Conservation (phyloP, 768 basidiomycete species). For the Lactarius hatsudake region DNA sequence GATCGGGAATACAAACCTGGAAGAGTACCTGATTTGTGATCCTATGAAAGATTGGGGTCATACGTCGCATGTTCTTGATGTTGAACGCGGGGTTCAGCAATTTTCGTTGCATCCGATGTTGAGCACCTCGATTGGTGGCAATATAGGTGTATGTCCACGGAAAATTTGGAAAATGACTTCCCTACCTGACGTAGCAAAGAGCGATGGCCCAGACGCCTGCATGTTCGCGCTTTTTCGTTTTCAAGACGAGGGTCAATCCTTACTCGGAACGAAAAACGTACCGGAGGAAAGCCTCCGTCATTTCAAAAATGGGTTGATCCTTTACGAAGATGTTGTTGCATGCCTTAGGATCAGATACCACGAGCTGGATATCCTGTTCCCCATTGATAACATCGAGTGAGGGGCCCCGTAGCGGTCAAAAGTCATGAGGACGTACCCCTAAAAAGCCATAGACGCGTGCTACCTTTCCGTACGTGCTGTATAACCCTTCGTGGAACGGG, state of each 20-base stretch:
- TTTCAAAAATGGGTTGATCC: not conserved
- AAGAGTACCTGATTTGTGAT: conserved; percentile 21
- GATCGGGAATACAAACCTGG: not conserved
- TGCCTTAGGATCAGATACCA: not conserved
- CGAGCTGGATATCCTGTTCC: not conserved
- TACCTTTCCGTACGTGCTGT: not conserved
- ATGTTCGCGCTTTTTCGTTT: not conserved
- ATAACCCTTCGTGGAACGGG: not conserved
- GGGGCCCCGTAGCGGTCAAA: not conserved
- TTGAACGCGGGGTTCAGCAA: conserved; percentile 26
- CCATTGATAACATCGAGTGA: not conserved
- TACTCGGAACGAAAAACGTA: not conserved
- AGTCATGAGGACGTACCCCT: not conserved
- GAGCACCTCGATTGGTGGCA: not conserved
- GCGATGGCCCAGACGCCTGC: not conserved
- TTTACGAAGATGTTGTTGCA: not conserved
- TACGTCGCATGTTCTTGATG: conserved; percentile 26
- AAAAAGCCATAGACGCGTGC: not conserved
- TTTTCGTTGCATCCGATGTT: conserved; percentile 18
- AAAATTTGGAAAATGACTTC: not conserved
- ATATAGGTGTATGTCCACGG: not conserved
- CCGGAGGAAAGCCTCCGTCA: not conserved
- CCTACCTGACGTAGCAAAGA: not conserved
- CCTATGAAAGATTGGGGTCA: conserved; percentile 28
- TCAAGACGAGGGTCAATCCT: not conserved